Conservation (phyloP, 371 early-diverging fungal genomes). For the Apophysomyces trapeziformis region DNA sequence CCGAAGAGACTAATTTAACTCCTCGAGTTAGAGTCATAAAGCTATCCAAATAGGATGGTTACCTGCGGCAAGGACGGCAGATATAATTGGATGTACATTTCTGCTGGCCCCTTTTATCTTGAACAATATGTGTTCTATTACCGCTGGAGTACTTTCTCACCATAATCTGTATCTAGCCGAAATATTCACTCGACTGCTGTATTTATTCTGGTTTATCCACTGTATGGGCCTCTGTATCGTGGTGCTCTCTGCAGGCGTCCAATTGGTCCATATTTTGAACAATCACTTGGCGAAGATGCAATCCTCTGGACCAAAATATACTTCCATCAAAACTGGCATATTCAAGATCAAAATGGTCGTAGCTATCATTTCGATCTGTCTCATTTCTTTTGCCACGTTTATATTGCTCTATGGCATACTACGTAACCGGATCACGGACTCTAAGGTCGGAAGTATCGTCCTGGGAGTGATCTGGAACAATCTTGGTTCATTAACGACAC, state of each 20-base stretch:
- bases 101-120: conserved; percentile 32
- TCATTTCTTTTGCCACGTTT: conserved; percentile 30
- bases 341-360: conserved; percentile 37
- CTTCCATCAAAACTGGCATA: conserved; percentile 31
- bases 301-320: conserved; percentile 24
- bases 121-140: conserved; percentile 33
- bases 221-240: conserved; percentile 20
- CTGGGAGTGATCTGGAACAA: conserved; percentile 33
- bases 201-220: conserved; percentile 41
- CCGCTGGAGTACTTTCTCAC: conserved; percentile 27
- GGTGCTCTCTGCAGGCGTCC: conserved; percentile 29
- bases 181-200: conserved; percentile 26
- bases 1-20: neutral
- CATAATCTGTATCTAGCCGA: conserved; percentile 27
- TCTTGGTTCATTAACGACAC: conserved; percentile 23
- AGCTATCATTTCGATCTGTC: conserved; percentile 21
- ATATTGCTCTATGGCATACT: conserved; percentile 31
- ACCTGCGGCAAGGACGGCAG: conserved; percentile 34
- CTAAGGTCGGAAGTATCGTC: conserved; percentile 22
- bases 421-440: conserved; percentile 26
- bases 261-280: conserved; percentile 30
- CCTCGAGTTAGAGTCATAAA: conserved; percentile 31
- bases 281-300: conserved; percentile 29
- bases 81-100: conserved; percentile 30
- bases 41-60: conserved; percentile 37